A percentile compares a stretch with the other conserved stretches of the same genome.
phyloP scores from a whole-genome alignment of 75 land plant species.

The Selaginella moellendorffii region DNA sequence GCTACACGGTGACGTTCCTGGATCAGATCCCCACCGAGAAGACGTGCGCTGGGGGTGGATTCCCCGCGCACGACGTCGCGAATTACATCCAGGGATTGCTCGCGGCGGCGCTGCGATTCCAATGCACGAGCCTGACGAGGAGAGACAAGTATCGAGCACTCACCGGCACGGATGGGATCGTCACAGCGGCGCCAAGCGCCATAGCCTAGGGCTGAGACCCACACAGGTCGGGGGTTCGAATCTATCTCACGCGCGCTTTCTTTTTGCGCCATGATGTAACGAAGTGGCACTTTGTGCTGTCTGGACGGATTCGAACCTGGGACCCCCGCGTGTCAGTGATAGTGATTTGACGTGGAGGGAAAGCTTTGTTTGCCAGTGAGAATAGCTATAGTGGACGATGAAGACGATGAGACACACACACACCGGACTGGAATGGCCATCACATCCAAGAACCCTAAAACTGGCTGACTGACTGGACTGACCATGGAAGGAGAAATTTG shows the following conservation, averaged over 20 bases:
- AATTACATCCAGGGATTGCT: conserved; percentile 39
- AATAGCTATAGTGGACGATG: too few species aligned
- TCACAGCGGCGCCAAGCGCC: conserved; percentile 6
- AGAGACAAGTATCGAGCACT: conserved; percentile 45
- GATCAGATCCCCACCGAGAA: conserved; percentile 46
- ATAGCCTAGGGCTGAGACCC: neutral
- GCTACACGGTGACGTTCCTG: conserved; percentile 57
- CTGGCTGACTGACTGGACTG: too few species aligned
- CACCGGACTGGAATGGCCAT: neutral
- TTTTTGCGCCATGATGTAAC: neutral
- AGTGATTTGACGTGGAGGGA: too few species aligned
- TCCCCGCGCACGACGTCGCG: conserved; percentile 53
- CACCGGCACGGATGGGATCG: conserved; percentile 56
- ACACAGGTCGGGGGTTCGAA: neutral
- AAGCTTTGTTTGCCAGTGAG: too few species aligned
- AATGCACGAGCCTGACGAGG: conserved; percentile 42
- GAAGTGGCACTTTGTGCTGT: neutral
- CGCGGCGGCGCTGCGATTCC: conserved; percentile 34
- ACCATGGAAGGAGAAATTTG: neutral
- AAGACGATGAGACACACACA: too few species aligned
- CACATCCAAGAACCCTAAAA: neutral
- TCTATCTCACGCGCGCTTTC: neutral
- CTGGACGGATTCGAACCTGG: neutral
- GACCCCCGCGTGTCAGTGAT: neutral
- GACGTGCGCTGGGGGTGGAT: conserved; percentile 46